Evolutionary conservation across 768 basidiomycete genomes (phyloP), one percentile per base, ranked within the genome.

Genomic region (Russula vinacea): DNA sequence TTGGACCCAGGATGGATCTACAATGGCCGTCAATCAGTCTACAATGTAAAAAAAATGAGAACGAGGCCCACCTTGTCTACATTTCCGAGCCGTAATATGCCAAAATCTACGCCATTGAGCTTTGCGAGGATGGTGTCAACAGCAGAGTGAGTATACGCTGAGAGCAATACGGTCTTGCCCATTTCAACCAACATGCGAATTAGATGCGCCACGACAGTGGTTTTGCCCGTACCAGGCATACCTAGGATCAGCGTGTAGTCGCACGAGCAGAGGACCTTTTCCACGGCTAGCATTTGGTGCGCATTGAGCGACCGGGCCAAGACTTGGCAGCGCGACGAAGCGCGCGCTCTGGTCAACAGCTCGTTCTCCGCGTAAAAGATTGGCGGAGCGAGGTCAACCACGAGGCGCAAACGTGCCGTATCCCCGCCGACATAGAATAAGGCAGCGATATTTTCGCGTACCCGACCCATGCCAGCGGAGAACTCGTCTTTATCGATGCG

Each of bases 181-280:
- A 85, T 78, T 44, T 75, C 81, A 1, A 94, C 92, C 16, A 98
- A 76, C 54, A 82, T 82, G 70, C 84, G 82, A 71, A 98, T 94
- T 54, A 97, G 82, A 37, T 92, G 87, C 1, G 91, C 92, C 65
- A 97, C 90, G 5, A 97, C 90, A 1, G 94, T 96, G 49, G 96
- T 97, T 76, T 99, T 99, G 9, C 97, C 96, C 5, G 96, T 98
- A 0, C 97, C 97, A 9, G 97, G 97, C 97, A 98, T 98, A 17
- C 97, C 97, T 8, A 98, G 79, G 32, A 99, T 84, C 62, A 98
- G 76, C 1, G 95, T 89, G 72, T 98, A 99, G 73, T 99, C 94
- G 62, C 83, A 78, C 2, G 97, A 93, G 7, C 80, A 76, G 29
- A 98, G 73, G 3, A 89, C 91, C 69, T 86, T 89, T 24, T 76